Evolutionary conservation across 2,329 filamentous ascomycete genomes (phyloP).

Genomic region (Ophiocordyceps unilateralis): DNA sequence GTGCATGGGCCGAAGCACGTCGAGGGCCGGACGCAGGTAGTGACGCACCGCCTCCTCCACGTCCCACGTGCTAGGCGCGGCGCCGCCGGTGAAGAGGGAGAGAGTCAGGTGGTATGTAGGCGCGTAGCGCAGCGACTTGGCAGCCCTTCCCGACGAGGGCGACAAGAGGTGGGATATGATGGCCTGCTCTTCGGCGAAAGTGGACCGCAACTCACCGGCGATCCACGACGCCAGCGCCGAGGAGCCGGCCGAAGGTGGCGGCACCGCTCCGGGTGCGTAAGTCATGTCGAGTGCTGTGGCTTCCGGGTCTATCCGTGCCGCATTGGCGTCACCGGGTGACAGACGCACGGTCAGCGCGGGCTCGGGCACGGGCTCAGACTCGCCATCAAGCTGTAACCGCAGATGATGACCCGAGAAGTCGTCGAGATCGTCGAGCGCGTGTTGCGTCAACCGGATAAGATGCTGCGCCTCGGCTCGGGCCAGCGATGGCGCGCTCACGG

Average conservation of each 20-base stretch:
- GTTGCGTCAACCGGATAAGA: slow-evolving; percentile 66
- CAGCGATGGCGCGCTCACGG: slow-evolving; percentile 52
- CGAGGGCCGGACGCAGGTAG: slow-evolving; percentile 67
- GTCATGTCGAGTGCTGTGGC: slow-evolving; percentile 58
- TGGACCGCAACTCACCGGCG: slow-evolving; percentile 55
- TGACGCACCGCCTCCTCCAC: slow-evolving; percentile 66
- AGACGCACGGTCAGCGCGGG: slow-evolving; percentile 57
- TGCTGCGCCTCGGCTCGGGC: slow-evolving; percentile 51
- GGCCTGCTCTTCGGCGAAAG: slow-evolving; percentile 79
- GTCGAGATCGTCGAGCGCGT: slow-evolving; percentile 71
- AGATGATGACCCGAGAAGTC: slow-evolving; percentile 76
- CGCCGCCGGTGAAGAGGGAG: slow-evolving; percentile 73
- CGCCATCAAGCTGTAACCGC: slow-evolving; percentile 28
- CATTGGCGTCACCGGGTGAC: slow-evolving; percentile 41
- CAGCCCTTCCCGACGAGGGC: slow-evolving; percentile 51
- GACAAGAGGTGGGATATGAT: slow-evolving; percentile 63
- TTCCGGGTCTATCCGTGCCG: slow-evolving; percentile 50
- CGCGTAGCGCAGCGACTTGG: slow-evolving; percentile 76
- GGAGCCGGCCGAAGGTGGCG: slow-evolving; percentile 50
- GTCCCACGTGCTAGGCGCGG: slow-evolving; percentile 74
- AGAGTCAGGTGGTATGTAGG: slow-evolving; percentile 92
- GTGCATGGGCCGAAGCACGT: slow-evolving; percentile 66
- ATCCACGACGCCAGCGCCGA: slow-evolving; percentile 61
- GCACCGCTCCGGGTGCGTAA: slow-evolving; percentile 53
- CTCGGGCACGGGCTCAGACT: slow-evolving; percentile 35